phyloP scores from a whole-genome alignment of 805 yeast genomes.

The Grigorovia transvaalensis region DNA sequence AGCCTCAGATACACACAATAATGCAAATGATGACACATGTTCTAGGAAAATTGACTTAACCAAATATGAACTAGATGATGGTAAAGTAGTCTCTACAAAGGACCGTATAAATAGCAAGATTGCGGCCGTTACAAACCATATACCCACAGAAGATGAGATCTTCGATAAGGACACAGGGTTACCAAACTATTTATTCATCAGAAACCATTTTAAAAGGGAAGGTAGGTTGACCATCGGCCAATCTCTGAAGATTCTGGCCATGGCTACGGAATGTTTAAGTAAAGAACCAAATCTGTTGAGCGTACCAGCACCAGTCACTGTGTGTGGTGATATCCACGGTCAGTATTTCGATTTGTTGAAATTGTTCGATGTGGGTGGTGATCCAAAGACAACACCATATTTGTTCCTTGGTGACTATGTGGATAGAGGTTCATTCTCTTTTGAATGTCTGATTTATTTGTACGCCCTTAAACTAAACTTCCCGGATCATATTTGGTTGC shows the following conservation, averaged over 20 bases:
- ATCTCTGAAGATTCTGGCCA: slow-evolving; percentile 51
- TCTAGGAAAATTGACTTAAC: slow-evolving; percentile 26
- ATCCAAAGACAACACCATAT: slow-evolving; percentile 66
- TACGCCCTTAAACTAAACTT: slow-evolving; percentile 71
- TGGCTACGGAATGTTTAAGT: slow-evolving; percentile 53
- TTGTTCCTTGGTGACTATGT: slow-evolving; percentile 90
- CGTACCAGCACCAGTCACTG: slow-evolving; percentile 88
- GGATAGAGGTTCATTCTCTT: slow-evolving; percentile 85
- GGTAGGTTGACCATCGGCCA: slow-evolving; percentile 71
- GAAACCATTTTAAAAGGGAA: slow-evolving; percentile 65
- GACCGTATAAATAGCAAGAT: slow-evolving; percentile 44
- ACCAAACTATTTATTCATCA: slow-evolving; percentile 65
- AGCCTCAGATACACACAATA: neutral
- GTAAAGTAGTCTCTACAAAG: slow-evolving; percentile 37
- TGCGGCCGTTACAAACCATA: slow-evolving; percentile 51
- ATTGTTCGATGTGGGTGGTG: slow-evolving; percentile 87
- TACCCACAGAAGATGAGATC: slow-evolving; percentile 60
- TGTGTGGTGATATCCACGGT: slow-evolving; percentile 97
- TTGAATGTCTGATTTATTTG: slow-evolving; percentile 68
- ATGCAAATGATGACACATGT: neutral
- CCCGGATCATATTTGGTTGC: slow-evolving; percentile 64
- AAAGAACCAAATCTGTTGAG: slow-evolving; percentile 70
- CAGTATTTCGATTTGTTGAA: slow-evolving; percentile 86
- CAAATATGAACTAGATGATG: slow-evolving; percentile 40
- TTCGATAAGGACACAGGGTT: slow-evolving; percentile 46